phyloP scores from a whole-genome alignment of 768 basidiomycete genomes.

The Rhodotorula sphaerocarpa region DNA sequence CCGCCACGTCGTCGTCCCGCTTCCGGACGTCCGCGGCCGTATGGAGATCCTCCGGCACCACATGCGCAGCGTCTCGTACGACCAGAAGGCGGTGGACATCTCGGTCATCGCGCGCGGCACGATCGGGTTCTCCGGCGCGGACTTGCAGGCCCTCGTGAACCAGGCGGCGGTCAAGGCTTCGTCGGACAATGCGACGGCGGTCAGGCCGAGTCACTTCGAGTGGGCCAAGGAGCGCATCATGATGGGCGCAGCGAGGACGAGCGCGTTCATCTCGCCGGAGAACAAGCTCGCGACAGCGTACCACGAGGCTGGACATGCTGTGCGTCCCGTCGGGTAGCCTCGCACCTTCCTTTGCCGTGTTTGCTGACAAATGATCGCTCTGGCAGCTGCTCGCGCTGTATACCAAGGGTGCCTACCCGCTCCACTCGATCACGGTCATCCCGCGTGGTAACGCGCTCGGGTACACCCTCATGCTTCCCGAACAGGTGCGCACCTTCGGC shows the following conservation, averaged over 20 bases:
- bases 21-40: slow-evolving; percentile 87
- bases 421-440: slow-evolving; percentile 83
- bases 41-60: slow-evolving; percentile 89
- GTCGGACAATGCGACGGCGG: slow-evolving; percentile 65
- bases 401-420: slow-evolving; percentile 88
- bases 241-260: slow-evolving; percentile 93
- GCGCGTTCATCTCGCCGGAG: slow-evolving; percentile 76
- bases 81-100: slow-evolving; percentile 63
- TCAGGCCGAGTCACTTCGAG: slow-evolving; percentile 76
- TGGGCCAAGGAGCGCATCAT: slow-evolving; percentile 92
- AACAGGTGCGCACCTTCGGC: slow-evolving; percentile 29
- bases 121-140: slow-evolving; percentile 92
- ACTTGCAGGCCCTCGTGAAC: slow-evolving; percentile 96
- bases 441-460: slow-evolving; percentile 92
- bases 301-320: slow-evolving; percentile 58
- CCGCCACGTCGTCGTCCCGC: slow-evolving; percentile 77
- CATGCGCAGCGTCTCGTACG: slow-evolving; percentile 66
- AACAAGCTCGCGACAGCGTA: slow-evolving; percentile 83
- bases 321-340: neutral
- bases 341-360: too few species aligned
- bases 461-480: slow-evolving; percentile 48
- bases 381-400: slow-evolving; percentile 63
- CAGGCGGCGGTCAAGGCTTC: slow-evolving; percentile 89
- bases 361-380: neutral
- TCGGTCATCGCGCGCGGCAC: slow-evolving; percentile 86